phyloP scores from a whole-genome alignment of 352 stramenopile genomes.

The Phytophthora pluvialis region DNA sequence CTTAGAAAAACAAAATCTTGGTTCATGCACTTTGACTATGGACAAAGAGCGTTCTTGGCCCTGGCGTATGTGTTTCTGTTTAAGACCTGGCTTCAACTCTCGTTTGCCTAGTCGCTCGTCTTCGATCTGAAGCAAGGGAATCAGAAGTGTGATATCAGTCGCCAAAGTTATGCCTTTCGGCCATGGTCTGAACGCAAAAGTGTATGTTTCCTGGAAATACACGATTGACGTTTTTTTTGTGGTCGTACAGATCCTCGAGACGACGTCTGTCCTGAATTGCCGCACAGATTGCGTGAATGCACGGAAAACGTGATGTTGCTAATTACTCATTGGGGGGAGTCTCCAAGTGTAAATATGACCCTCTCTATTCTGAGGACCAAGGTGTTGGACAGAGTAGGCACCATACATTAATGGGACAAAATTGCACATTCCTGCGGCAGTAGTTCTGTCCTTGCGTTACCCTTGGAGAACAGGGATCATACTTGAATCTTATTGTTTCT shows the following conservation, averaged over 20 bases:
- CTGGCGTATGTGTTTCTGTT: no score
- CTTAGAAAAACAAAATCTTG: no score
- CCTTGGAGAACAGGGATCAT: not conserved
- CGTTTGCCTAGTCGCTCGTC: no score
- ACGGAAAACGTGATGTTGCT: constrained; percentile 9
- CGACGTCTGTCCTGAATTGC: not conserved
- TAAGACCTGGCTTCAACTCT: no score
- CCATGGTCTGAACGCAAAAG: constrained; percentile 10
- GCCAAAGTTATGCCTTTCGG: not conserved
- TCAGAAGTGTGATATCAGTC: no score
- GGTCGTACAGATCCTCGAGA: constrained; percentile 11
- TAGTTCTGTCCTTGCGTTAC: not conserved
- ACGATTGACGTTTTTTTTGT: constrained; percentile 1
- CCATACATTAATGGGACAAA: not conserved
- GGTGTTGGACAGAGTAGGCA: not conserved
- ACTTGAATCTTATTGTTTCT: not conserved
- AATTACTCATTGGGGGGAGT: not conserved
- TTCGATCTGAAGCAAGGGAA: no score
- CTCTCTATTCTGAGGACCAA: not conserved
- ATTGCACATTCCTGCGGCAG: not conserved
- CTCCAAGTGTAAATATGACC: not conserved
- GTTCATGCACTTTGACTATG: no score
- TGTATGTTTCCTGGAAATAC: constrained; percentile 8
- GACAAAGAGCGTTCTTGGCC: no score
- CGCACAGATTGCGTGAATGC: constrained; percentile 14